Evolutionary conservation across 108 stramenopile species (phyloP).

Genomic region (Cyclotella distinguenda): DNA sequence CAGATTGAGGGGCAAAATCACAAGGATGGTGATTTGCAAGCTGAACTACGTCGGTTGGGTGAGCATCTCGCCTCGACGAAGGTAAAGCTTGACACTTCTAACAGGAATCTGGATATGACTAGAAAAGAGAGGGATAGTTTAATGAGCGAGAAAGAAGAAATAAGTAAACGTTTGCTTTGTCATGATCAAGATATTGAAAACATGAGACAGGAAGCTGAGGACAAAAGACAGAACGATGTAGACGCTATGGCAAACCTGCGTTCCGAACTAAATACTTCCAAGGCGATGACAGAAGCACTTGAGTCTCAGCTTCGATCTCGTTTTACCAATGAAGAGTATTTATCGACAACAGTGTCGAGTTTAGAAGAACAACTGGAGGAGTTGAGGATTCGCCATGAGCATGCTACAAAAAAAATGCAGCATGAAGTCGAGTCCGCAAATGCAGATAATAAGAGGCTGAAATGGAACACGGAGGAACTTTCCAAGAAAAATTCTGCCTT

Average conservation of each 20-base stretch:
- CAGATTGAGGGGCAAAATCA: constrained; percentile 36
- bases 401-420: constrained; percentile 37
- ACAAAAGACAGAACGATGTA: constrained; percentile 23
- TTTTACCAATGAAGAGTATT: constrained; percentile 56
- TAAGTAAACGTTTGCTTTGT: constrained; percentile 31
- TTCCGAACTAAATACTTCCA: constrained; percentile 49
- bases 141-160: constrained; percentile 29
- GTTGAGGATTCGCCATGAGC: constrained; percentile 31
- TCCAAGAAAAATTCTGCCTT: constrained; percentile 42
- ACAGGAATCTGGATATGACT: constrained; percentile 30
- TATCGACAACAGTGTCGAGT: constrained; percentile 45
- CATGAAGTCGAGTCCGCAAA: constrained; percentile 42
- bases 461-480: constrained; percentile 37
- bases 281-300: constrained; percentile 57
- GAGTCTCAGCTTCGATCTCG: constrained; percentile 53
- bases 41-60: constrained; percentile 23
- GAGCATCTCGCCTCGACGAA: constrained; percentile 23
- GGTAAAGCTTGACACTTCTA: constrained; percentile 19
- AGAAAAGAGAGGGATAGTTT: constrained; percentile 46
- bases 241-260: constrained; percentile 48
- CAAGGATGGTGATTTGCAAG: constrained; percentile 16
- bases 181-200: constrained; percentile 37
- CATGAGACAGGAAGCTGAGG: constrained; percentile 25
- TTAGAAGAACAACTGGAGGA: constrained; percentile 52
- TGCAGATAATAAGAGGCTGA: constrained; percentile 44